Evolutionary conservation across 257 asterid species (phyloP).

Genomic region (Paraleonurus japonicus): DNA sequence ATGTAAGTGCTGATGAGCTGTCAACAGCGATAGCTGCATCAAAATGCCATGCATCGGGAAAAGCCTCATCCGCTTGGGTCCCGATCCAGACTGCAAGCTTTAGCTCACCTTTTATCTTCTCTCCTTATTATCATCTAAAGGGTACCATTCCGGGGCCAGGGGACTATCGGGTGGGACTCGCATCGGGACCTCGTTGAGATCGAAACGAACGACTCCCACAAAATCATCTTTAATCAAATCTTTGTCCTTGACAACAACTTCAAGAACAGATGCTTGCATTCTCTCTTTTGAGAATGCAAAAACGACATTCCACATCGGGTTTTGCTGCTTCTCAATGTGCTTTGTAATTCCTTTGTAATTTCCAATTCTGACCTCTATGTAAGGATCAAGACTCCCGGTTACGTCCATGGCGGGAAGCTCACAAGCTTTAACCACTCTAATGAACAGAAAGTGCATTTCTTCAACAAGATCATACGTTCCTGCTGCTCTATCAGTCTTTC

Average conservation of each 20-base stretch:
- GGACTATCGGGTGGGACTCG: slow-evolving; percentile 96
- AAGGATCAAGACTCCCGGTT: slow-evolving; percentile 86
- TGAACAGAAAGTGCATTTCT: slow-evolving; percentile 84
- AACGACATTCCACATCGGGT: slow-evolving; percentile 82
- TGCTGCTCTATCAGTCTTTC: slow-evolving; percentile 57
- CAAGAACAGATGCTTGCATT: slow-evolving; percentile 84
- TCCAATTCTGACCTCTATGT: slow-evolving; percentile 73
- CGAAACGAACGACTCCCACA: slow-evolving; percentile 70
- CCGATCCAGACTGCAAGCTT: slow-evolving; percentile 97
- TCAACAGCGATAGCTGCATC: slow-evolving; percentile 79
- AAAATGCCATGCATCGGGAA: slow-evolving; percentile 94
- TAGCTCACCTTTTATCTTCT: slow-evolving; percentile 75
- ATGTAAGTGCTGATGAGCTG: slow-evolving; percentile 69
- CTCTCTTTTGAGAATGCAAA: slow-evolving; percentile 86
- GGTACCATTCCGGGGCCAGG: slow-evolving; percentile 92
- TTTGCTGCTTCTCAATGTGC: slow-evolving; percentile 71
- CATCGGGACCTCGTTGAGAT: slow-evolving; percentile 79
- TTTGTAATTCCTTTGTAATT: slow-evolving; percentile 84
- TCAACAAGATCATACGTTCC: slow-evolving; percentile 89
- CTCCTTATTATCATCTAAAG: slow-evolving; percentile 74
- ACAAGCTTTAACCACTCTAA: slow-evolving; percentile 88
- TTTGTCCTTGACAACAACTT: slow-evolving; percentile 85
- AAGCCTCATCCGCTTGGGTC: slow-evolving; percentile 93
- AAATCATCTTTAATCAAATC: slow-evolving; percentile 79
- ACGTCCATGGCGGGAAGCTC: slow-evolving; percentile 86